Base-by-base conservation (phyloP, 108 stramenopile species). In the Schizochytrium sp. region DNA sequence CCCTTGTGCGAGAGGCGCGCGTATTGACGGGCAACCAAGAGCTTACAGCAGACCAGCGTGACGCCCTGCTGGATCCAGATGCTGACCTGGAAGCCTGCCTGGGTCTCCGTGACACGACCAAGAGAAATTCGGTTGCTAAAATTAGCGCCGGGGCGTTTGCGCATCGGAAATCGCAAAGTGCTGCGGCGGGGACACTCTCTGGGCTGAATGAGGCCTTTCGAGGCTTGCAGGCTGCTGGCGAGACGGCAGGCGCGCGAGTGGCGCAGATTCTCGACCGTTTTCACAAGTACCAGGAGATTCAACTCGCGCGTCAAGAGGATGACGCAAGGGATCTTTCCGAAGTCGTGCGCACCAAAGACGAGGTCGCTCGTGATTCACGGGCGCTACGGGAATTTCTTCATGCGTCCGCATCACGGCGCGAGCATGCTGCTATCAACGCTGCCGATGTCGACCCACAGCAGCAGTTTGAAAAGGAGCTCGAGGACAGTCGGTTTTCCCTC, bases 281-380 rank as follows among this genome's bases (percentile, higher is more conserved):
- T 23, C 45, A 83, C 51, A 83, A 83, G 76, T 83, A 83, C 51
- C 76, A 83, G 51, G 76, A 83, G 76, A 28, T 12, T 43, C 76
- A 83, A 23, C 45, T 83, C 28, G 45, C 51, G 0, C 44, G 48
- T 14, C 45, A 83, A 23, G 10, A 83, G 51, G 48, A 12, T 23
- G 51, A 47, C 2, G 48, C 48, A 12, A 10, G 28, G 6, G 45
- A 47, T 34, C 48, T 83, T 83, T 83, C 51, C 25, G 48, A 53
- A 45, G 76, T 53, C 23, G n/a, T 53, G n/a, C 76, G 76, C 48
- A 41, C 14, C 25, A 69, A 69, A 23, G 14, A 69, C 8, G 63
- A 69, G 4, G 4, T 23, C 8, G 63, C 14, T 18, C 25, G 63
- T 14, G 63, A 69, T 69, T 28, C 63, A 18, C 25, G 41, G 6